Evolutionary conservation across 1,284 basidiomycete genomes (phyloP), one percentile per base, ranked within the genome.

Genomic region (Ceratobasidium sp.): DNA sequence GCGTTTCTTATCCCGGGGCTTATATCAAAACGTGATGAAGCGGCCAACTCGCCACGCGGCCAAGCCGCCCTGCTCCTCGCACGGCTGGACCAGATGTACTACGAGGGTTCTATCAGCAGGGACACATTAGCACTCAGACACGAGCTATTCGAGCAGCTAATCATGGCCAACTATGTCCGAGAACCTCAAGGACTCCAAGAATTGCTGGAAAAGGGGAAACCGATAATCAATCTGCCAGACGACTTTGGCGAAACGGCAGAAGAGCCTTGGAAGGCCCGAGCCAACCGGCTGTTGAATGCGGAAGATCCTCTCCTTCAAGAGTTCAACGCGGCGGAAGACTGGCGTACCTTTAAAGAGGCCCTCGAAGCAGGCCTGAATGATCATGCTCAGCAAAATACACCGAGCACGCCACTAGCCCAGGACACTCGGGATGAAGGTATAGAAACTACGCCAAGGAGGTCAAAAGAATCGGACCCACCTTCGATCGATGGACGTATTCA

Each of bases 71-170:
- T 27, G 31, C 22, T 43, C 25, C 55, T 57, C 22, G 55, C 55
- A 10, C 34, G 55, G 6, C 22, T 57, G 34, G 55, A 57, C 20
- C 55, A 57, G n/a, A 57, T 57, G 55, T 57, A 38, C 27, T 43
- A 25, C 38, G 55, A 57, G 29, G 55, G 55, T 38, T 57, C 55
- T 3, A 57, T 57, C 38, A 57, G 43, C 20, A 29, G 6, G 7
- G 6, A 40, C 31, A 38, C 40, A 29, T 5, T 22, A 25, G 25
- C 5, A 3, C 10, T 20, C 3, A 17, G 55, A 43, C 12, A 13
- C 17, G 35, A 43, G 22, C 38, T 57, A 20, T 57, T 32, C n/a
- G n/a, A 17, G 17, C n/a, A n/a, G n/a, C n/a, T n/a, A n/a, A 15
- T 42, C 20, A 15, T 57, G 35, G 3, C 6, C 55, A 29, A 31